Percentiles rank a stretch among this genome's conserved stretches.
Conservation (phyloP, 805 yeast genomes). For the Myxozyma vanderwaltii region DNA sequence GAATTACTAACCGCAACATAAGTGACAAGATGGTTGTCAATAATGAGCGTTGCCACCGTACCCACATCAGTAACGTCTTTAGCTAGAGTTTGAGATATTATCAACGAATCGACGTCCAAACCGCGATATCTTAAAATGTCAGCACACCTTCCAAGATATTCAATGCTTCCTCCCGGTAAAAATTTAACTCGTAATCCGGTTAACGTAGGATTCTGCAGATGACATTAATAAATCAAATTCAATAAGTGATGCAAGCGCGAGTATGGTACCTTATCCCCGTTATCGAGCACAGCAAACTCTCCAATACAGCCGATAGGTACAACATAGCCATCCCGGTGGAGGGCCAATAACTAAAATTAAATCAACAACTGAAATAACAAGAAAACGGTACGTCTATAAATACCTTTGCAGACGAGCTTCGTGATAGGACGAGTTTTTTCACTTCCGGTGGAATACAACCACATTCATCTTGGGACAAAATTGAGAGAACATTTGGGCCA, state of each 20-base stretch:
- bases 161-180: not conserved
- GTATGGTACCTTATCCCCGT: not conserved
- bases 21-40: not conserved
- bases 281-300: conserved; percentile 17
- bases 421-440: not conserved
- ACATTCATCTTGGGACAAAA: not conserved
- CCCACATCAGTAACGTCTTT: not conserved
- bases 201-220: not conserved
- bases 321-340: not conserved
- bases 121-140: not conserved
- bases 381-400: not conserved
- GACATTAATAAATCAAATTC: not conserved
- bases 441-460: not conserved
- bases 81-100: not conserved
- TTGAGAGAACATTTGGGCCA: not conserved
- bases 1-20: not conserved
- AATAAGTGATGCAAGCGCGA: not conserved
- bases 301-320: conserved; percentile 30
- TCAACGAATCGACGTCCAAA: not conserved
- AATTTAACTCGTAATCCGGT: not conserved
- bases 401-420: not conserved
- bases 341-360: not conserved
- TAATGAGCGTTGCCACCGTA: not conserved
- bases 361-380: too few relatives aligned
- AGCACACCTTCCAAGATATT: not conserved